Percentiles rank a stretch among this genome's conserved stretches.
These are phyloP conservation scores for Geotrichum restrictum DNA, from an alignment of 1,139 yeast species.

Conservation along the genomic window DNA sequence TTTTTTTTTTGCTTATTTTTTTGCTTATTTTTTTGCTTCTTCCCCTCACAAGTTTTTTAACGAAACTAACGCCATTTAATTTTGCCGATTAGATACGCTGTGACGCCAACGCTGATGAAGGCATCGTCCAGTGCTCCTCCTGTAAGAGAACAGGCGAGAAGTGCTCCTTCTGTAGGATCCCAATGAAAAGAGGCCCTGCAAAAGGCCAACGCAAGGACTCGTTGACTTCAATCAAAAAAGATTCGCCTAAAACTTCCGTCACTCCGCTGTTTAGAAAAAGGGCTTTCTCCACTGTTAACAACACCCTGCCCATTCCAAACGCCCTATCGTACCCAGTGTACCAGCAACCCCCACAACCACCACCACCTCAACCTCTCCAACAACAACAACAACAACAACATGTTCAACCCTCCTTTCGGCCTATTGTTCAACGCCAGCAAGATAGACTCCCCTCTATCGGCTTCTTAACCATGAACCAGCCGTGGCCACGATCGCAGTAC, in stretches of 20 bases:
- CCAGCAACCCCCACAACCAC: not conserved
- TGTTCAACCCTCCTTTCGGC: not conserved
- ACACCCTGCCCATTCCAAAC: conserved; percentile 3
- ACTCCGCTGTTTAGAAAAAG: conserved; percentile 3
- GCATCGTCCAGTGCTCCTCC: conserved; percentile 37
- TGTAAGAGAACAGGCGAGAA: conserved; percentile 40
- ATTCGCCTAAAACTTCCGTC: not conserved
- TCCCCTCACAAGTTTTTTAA: not conserved
- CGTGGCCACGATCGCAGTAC: conserved; percentile 1
- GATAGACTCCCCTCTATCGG: conserved; percentile 15
- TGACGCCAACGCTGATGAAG: conserved; percentile 38
- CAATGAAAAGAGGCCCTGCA: conserved; percentile 45
- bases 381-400: not conserved
- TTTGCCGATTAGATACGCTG: conserved; percentile 38
- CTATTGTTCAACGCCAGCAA: not conserved
- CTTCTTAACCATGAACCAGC: conserved; percentile 11
- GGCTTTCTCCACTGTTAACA: conserved; percentile 14
- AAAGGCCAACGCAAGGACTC: conserved; percentile 30
- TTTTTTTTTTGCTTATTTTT: not conserved
- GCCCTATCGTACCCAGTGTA: not conserved
- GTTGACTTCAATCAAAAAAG: conserved; percentile 5
- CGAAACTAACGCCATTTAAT: conserved; percentile 4
- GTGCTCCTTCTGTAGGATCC: conserved; percentile 43
- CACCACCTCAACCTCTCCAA: not conserved
- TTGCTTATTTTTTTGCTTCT: not conserved